Base-by-base conservation (phyloP, 2,329 filamentous ascomycete species). In the Fonsecaea multimorphosa region DNA sequence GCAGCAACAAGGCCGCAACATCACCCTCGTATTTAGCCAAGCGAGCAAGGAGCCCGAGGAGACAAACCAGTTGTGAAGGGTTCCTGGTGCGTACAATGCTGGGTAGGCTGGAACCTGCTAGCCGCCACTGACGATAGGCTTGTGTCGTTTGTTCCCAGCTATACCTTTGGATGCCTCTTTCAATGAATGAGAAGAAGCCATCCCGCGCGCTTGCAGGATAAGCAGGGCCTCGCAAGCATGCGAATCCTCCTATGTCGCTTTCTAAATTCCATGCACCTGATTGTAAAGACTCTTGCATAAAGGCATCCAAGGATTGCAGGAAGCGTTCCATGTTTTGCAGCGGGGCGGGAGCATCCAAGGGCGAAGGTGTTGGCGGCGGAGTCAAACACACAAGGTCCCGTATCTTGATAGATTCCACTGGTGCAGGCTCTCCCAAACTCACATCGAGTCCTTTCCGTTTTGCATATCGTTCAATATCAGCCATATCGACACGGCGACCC, bases 111-210 rank as follows among this genome's bases (percentile, higher is more conserved):
- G 16, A 29, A 34, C 44, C 44, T 2, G 52, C 60, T 14, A 14
- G 11, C 19, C 60, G 60, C 60, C 60, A 63, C 38, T 63, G 60
- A 8, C 60, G 60, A 14, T 63, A 63, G 3, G 60, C 52, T 40
- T 63, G 60, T 34, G 60, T 54, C 27, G 38, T 22, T 14, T 63
- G 24, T 40, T 31, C 60, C 32, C 22, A 34, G 7, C n/a, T 57
- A 36, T 63, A 63, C 51, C 51, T 40, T 14, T 14, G 27, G 27
- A 63, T 31, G 24, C 60, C 60, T 16, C 51, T 56, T 11, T 63
- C 60, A 16, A 63, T 36, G 12, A 52, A 46, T 12, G 44, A 46
- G 51, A 54, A 56, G 27, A 62, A 54, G 7, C 19, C 40, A 34
- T 62, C 51, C 0, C 49, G 59, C 7, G 34, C 22, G 36, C 32